Base-by-base conservation (phyloP, 805 yeast species). In the Pichia nakasei region DNA sequence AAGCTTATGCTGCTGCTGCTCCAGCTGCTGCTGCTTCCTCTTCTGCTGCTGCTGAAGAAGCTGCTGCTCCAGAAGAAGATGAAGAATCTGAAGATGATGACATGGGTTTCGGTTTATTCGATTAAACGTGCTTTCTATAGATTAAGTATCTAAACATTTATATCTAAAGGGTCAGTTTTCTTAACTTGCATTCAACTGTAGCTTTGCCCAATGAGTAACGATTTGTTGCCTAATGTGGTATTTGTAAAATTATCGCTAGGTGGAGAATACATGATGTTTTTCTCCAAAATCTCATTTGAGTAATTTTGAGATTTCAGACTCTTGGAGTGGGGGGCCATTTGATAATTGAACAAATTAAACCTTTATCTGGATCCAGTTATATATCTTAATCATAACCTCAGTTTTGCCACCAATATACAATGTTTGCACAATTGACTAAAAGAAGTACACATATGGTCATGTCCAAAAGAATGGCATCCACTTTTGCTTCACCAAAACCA, bases 101-200 rank as follows among this genome's bases (percentile, higher is more conserved):
- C 79, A 87, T 91, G 96, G 97, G 97, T 60, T 84, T 89, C 88
- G 97, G 96, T 77, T 78, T 91, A 71, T 91, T 91, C 81, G 98
- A 88, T 79, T 91, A 91, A 78, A 63, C 46, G 38, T 38, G 38
- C 27, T 35, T n/a, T 39, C 21, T 39, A 35, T 43, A 39, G 37
- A 37, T 38, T 31, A 35, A 27, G 11, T 26, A 9, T 15, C 11
- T 42, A 39, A 33, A 34, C 36, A 33, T 37, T 31, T 29, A 29
- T 29, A 29, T 29, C 32, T 33, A 13, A n/a, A 27, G 18, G 35
- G 22, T 33, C 5, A 31, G 27, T 24, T 24, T 24, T 24, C 27
- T 24, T 24, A 11, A 24, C 27, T 24, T 24, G 11, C 26, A 7
- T 35, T 15, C 17, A 20, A 21, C 15, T 11, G 9, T 12, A 26